phyloP scores from a whole-genome alignment of 2,329 filamentous ascomycete species.

The Diaporthe longicolla region DNA sequence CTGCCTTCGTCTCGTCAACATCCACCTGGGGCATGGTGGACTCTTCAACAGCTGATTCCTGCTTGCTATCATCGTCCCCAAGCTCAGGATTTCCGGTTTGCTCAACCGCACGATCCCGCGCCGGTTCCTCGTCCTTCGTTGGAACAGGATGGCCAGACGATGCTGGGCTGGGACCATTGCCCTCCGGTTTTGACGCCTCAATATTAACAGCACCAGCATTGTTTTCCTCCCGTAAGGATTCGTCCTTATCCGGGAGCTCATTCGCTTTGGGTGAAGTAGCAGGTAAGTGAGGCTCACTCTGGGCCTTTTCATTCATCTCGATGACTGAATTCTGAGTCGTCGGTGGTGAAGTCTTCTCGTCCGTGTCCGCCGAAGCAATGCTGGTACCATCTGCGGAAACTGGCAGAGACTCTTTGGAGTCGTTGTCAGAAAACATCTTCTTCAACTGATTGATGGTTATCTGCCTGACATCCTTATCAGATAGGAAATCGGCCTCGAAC shows the following conservation, averaged over 20 bases:
- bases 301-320: slow-evolving; percentile 35
- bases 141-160: neutral
- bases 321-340: slow-evolving; percentile 49
- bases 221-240: slow-evolving; percentile 17
- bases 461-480: slow-evolving; percentile 95
- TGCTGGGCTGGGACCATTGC: neutral
- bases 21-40: neutral
- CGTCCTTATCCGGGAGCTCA: slow-evolving; percentile 37
- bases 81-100: neutral
- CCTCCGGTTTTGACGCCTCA: slow-evolving; percentile 13
- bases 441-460: slow-evolving; percentile 92
- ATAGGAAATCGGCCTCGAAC: slow-evolving; percentile 94
- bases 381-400: slow-evolving; percentile 61
- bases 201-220: neutral
- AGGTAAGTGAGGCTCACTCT: slow-evolving; percentile 38
- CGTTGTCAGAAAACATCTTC: slow-evolving; percentile 94
- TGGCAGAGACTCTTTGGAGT: slow-evolving; percentile 81
- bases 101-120: slow-evolving; percentile 16
- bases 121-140: slow-evolving; percentile 15
- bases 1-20: neutral
- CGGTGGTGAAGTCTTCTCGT: slow-evolving; percentile 61
- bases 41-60: slow-evolving; percentile 10
- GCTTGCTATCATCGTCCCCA: neutral
- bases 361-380: slow-evolving; percentile 55
- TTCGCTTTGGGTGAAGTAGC: slow-evolving; percentile 43